phyloP scores from a whole-genome alignment of 108 stramenopile species.

The Cyclotella atomus region DNA sequence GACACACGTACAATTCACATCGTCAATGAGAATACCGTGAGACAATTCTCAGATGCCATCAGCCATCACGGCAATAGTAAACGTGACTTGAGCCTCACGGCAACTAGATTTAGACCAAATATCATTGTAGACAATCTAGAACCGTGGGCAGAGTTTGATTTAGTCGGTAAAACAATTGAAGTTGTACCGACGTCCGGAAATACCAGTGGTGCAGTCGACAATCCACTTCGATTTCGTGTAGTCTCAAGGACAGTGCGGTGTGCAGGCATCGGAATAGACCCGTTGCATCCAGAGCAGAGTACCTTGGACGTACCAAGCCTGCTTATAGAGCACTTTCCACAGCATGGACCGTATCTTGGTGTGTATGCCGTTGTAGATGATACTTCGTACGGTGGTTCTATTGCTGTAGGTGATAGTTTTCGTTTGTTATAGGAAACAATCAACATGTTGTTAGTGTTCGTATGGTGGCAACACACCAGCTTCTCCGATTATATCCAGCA shows the following conservation, averaged over 20 bases:
- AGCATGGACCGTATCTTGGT: constrained; percentile 70
- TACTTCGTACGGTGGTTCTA: neutral
- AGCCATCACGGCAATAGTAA: neutral
- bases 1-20: constrained; percentile 70
- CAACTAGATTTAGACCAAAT: constrained; percentile 68
- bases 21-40: constrained; percentile 57
- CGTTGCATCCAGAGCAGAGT: constrained; percentile 21
- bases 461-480: no score
- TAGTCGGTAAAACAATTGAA: constrained; percentile 51
- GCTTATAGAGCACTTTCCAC: constrained; percentile 58
- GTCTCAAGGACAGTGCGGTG: constrained; percentile 61
- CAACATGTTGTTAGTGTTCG: no score
- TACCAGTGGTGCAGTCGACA: neutral
- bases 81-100: constrained; percentile 11
- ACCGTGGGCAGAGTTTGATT: constrained; percentile 67
- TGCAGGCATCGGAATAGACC: constrained; percentile 64
- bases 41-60: constrained; percentile 44
- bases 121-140: constrained; percentile 54
- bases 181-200: constrained; percentile 5
- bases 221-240: constrained; percentile 37
- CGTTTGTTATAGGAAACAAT: constrained; percentile 11
- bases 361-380: constrained; percentile 62
- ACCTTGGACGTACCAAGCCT: constrained; percentile 51
- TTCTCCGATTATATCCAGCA: no score
- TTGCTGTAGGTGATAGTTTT: constrained; percentile 50